phyloP scores from a whole-genome alignment of 441 rosid species.

The Isatis lusitanica region DNA sequence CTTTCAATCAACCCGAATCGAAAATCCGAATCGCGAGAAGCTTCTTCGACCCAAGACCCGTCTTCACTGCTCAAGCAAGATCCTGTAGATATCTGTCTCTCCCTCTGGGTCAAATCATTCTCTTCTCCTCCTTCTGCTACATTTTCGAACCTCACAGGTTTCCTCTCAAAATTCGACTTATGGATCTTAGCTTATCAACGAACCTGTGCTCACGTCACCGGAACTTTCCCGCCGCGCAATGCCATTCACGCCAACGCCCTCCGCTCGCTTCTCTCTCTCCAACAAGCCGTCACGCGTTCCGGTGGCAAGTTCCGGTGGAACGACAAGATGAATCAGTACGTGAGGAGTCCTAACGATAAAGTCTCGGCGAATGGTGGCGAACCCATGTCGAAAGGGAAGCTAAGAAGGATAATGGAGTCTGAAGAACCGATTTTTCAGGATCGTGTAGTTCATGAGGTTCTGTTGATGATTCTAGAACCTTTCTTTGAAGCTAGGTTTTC shows the following conservation, averaged over 20 bases:
- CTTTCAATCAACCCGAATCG: constrained; percentile 31
- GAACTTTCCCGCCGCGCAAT: constrained; percentile 87
- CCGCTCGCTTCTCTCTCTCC: constrained; percentile 73
- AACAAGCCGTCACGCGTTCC: constrained; percentile 53
- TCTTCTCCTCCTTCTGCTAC: constrained; percentile 55
- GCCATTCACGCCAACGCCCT: constrained; percentile 68
- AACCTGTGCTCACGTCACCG: constrained; percentile 71
- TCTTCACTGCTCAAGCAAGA: constrained; percentile 76
- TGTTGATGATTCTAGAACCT: constrained; percentile 83
- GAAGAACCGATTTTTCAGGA: constrained; percentile 82
- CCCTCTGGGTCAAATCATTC: constrained; percentile 92
- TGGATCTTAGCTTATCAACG: constrained; percentile 97
- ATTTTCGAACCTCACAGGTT: constrained; percentile 79
- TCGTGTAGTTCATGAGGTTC: constrained; percentile 84
- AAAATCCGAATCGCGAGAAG: constrained; percentile 4
- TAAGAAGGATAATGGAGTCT: constrained; percentile 48
- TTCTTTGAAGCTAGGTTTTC: constrained; percentile 84
- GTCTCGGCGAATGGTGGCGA: constrained; percentile 30
- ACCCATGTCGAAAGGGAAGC: constrained; percentile 60
- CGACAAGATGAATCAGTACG: constrained; percentile 59
- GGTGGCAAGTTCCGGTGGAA: constrained; percentile 66
- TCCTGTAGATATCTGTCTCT: constrained; percentile 70
- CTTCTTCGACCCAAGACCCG: constrained; percentile 55
- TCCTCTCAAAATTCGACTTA: constrained; percentile 86
- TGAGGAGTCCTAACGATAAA: constrained; percentile 70